Conservation (phyloP, 768 basidiomycete genomes). For the Coprinopsis cinerea region DNA sequence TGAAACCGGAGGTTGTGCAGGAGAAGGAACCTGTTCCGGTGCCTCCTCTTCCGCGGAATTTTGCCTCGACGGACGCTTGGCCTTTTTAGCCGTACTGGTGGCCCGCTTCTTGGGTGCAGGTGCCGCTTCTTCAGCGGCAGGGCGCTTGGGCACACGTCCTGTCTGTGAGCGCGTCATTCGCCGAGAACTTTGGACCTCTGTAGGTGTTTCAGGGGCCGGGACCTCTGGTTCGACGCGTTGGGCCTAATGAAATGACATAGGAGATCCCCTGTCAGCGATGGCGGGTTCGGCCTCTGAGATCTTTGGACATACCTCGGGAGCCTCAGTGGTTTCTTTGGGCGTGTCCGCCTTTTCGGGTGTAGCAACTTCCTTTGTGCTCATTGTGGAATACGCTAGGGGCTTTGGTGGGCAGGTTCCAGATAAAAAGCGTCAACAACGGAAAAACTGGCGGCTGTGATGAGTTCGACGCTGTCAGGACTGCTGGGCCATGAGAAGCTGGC, state of each 20-base stretch:
- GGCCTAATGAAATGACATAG: slow-evolving; percentile 7
- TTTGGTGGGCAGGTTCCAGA: not conserved
- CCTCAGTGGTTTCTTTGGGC: not conserved
- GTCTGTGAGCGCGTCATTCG: slow-evolving; percentile 33
- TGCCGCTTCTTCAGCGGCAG: slow-evolving; percentile 16
- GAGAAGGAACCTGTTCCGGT: not conserved
- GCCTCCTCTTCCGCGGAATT: slow-evolving; percentile 2
- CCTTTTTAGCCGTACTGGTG: not conserved
- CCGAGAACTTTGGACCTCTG: slow-evolving; percentile 14
- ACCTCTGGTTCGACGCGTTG: slow-evolving; percentile 5
- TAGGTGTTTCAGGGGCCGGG: not conserved
- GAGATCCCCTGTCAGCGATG: slow-evolving; percentile 8
- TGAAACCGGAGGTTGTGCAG: not conserved
- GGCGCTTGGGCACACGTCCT: slow-evolving; percentile 24
- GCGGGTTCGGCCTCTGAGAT: slow-evolving; percentile 16
- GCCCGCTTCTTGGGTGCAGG: slow-evolving; percentile 8
- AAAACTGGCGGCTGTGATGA: not conserved
- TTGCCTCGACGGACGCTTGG: slow-evolving; percentile 3
- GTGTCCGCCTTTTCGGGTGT: not conserved
- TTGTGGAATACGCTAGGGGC: not conserved
- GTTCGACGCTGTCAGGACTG: not conserved
- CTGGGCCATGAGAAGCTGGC: not conserved
- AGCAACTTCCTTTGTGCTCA: not conserved
- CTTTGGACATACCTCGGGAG: slow-evolving; percentile 9
- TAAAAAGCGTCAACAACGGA: not conserved